Percentiles rank a stretch among this genome's conserved stretches.
Evolutionary conservation across 2,329 filamentous ascomycete species (phyloP).

Genomic region (Dactylellina leptospora): DNA sequence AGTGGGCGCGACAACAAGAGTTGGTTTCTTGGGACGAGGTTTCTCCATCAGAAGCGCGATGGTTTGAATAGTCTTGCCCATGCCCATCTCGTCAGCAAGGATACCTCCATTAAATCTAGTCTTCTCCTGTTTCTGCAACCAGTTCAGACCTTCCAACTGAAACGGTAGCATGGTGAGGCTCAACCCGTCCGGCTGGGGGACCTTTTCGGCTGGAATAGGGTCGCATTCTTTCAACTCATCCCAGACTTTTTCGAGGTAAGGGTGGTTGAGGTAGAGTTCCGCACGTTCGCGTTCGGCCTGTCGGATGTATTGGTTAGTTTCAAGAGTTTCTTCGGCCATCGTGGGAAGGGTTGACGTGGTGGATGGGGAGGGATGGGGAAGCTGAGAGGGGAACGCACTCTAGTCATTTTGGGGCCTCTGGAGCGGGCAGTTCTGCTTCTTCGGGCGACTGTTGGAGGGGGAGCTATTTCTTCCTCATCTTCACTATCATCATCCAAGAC

Average conservation of each 20-base stretch:
- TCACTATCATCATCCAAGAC: slow-evolving; percentile 51
- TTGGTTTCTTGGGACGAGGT: slow-evolving; percentile 70
- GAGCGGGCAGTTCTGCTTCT: slow-evolving; percentile 10
- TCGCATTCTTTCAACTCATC: slow-evolving; percentile 73
- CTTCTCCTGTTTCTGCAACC: slow-evolving; percentile 92
- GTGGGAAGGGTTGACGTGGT: slow-evolving; percentile 54
- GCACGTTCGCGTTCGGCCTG: slow-evolving; percentile 67
- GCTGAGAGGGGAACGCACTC: slow-evolving; percentile 49
- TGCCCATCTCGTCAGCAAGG: slow-evolving; percentile 96
- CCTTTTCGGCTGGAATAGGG: slow-evolving; percentile 70
- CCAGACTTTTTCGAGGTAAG: slow-evolving; percentile 86
- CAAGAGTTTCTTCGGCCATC: slow-evolving; percentile 51
- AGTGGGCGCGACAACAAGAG: slow-evolving; percentile 87
- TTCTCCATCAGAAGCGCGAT: slow-evolving; percentile 99
- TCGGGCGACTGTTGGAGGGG: not conserved
- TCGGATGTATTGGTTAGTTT: slow-evolving; percentile 12
- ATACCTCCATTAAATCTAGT: slow-evolving; percentile 86
- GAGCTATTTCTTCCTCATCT: slow-evolving; percentile 47
- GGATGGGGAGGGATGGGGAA: slow-evolving; percentile 34
- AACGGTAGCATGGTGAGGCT: slow-evolving; percentile 88
- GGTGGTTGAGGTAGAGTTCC: slow-evolving; percentile 78
- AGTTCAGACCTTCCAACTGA: slow-evolving; percentile 89
- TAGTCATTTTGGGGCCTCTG: slow-evolving; percentile 45
- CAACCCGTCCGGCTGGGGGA: slow-evolving; percentile 78
- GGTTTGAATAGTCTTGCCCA: slow-evolving; percentile 98